Conservation (phyloP, 148 eudicot genomes). For the Pouteria glomerata region DNA sequence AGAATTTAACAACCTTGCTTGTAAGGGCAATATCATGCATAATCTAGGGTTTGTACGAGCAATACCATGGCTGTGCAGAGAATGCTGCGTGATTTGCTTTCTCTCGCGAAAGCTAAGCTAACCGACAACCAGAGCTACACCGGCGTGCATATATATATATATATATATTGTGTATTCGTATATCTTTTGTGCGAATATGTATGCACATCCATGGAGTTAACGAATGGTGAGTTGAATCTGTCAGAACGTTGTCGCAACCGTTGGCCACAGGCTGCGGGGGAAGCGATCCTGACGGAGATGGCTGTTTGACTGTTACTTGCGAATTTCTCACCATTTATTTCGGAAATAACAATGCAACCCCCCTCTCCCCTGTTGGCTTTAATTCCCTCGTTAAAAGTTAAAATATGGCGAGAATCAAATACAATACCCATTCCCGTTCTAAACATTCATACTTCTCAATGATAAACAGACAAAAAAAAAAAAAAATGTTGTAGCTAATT, state of each 20-base stretch:
- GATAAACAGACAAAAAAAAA: no score
- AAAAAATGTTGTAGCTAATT: no score
- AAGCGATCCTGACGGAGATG: no score
- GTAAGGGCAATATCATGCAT: no score
- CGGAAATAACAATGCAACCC: neutral
- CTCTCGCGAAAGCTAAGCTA: neutral
- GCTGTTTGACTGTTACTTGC: neutral
- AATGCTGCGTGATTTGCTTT: neutral
- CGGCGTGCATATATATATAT: neutral
- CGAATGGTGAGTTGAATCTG: neutral
- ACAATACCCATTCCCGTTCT: no score
- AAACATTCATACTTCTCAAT: no score
- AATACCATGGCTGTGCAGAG: constrained; percentile 2
- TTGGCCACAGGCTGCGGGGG: neutral
- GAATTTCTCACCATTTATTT: neutral
- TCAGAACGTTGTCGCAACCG: constrained; percentile 22
- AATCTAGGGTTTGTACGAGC: neutral
- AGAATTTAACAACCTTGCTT: no score
- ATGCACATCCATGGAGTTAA: no score
- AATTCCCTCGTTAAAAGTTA: no score
- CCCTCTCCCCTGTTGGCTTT: no score
- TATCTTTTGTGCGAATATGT: no score
- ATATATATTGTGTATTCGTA: neutral
- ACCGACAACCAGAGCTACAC: neutral
- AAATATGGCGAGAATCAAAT: no score